Evolutionary conservation across 164 flowering plant genomes (phyloP).

Genomic region (Stephania cephalantha): DNA sequence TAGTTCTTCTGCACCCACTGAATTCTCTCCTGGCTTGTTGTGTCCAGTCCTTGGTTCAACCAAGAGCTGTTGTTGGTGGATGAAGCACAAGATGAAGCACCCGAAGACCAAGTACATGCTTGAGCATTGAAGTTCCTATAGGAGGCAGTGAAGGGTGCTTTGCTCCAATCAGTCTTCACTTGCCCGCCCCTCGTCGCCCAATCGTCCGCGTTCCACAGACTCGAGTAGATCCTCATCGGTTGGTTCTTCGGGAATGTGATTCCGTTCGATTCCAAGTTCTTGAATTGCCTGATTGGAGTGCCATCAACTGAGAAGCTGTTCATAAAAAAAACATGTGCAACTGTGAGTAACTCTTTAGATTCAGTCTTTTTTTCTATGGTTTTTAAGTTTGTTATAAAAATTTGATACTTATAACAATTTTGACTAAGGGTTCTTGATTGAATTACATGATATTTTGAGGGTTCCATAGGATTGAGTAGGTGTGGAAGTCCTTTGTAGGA

Average conservation of each 20-base stretch:
- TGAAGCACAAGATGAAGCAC: constrained; percentile 21
- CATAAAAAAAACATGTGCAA: neutral
- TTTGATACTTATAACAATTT: neutral
- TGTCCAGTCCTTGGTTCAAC: constrained; percentile 12
- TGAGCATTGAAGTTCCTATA: constrained; percentile 16
- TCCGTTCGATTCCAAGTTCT: constrained; percentile 16
- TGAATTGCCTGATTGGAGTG: constrained; percentile 20
- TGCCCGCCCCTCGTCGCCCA: constrained; percentile 27
- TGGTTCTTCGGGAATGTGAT: constrained; percentile 20
- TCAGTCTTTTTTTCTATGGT: neutral
- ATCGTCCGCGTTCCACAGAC: constrained; percentile 25
- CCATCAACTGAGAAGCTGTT: constrained; percentile 21
- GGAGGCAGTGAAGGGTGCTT: constrained; percentile 24
- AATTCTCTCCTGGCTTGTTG: constrained; percentile 6
- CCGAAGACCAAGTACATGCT: constrained; percentile 17
- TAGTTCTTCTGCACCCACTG: constrained; percentile 16
- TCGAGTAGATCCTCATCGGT: constrained; percentile 24
- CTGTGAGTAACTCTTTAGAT: neutral
- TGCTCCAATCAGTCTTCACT: constrained; percentile 24
- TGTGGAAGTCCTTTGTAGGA: constrained; percentile 22
- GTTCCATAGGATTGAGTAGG: constrained; percentile 26
- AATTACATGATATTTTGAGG: constrained; percentile 20
- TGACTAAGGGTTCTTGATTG: neutral
- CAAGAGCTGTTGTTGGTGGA: constrained; percentile 1
- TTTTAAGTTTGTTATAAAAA: neutral